Conservation (phyloP, 2,329 filamentous ascomycete genomes). For the Apiospora phragmitis region DNA sequence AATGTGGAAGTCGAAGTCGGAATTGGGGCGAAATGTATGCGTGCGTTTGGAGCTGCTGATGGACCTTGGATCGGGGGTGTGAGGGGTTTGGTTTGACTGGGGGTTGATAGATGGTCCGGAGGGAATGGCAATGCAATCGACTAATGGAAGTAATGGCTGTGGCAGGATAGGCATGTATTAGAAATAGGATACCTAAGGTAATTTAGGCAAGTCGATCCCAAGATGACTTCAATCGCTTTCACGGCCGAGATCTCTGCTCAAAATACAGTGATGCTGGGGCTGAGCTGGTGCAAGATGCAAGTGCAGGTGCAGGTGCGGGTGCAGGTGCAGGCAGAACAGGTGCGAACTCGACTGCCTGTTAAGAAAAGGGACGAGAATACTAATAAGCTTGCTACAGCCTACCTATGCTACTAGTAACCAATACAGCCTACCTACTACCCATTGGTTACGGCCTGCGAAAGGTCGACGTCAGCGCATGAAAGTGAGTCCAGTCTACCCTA, state of each 20-base stretch:
- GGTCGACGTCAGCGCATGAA: slow-evolving; percentile 53
- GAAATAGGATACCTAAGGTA: not conserved
- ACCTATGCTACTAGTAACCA: not conserved
- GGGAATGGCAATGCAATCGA: not conserved
- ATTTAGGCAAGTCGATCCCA: slow-evolving; percentile 7
- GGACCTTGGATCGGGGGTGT: slow-evolving; percentile 4
- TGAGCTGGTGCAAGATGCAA: not conserved
- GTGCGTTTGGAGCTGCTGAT: slow-evolving; percentile 6
- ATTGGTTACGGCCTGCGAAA: slow-evolving; percentile 16
- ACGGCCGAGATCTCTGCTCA: not conserved
- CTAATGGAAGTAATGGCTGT: not conserved
- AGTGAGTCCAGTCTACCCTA: slow-evolving; percentile 6
- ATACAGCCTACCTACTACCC: not conserved
- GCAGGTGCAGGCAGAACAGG: not conserved
- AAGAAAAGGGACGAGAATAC: not conserved
- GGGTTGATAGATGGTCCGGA: slow-evolving; percentile 1
- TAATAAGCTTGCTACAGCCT: not conserved
- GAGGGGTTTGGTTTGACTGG: slow-evolving; percentile 8
- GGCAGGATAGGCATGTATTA: not conserved
- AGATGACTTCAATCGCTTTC: not conserved
- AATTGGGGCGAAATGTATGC: slow-evolving; percentile 1
- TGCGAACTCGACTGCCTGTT: not conserved
- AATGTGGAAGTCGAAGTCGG: not conserved
- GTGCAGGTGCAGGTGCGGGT: not conserved
- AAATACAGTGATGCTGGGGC: not conserved